Conservation (phyloP, 257 asterid species). For the Solanum peruvianum region DNA sequence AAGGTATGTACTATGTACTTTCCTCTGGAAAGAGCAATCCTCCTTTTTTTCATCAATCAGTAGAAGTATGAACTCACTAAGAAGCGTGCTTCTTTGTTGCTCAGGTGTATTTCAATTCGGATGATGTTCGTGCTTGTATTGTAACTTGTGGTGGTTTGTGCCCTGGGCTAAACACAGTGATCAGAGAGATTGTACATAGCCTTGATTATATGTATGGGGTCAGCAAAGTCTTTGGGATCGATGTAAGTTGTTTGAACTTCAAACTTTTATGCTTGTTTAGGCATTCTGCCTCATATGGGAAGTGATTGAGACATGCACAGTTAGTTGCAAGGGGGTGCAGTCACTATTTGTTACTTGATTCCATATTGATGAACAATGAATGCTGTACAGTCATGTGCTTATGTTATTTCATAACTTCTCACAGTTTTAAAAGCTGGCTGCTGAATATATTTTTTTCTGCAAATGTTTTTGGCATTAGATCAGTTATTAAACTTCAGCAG, state of each 20-base stretch:
- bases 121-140: slow-evolving; percentile 55
- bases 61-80: neutral
- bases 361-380: neutral
- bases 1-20: slow-evolving; percentile 34
- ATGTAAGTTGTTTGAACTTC: slow-evolving; percentile 25
- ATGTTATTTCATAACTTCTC: neutral
- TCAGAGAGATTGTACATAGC: slow-evolving; percentile 64
- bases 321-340: neutral
- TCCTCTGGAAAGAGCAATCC: neutral
- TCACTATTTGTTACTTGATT: neutral
- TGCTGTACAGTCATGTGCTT: neutral
- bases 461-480: neutral
- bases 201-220: slow-evolving; percentile 61
- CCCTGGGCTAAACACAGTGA: slow-evolving; percentile 68
- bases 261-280: neutral
- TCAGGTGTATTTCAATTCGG: slow-evolving; percentile 50
- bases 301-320: neutral
- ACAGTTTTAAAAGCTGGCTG: neutral
- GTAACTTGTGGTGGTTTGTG: slow-evolving; percentile 77
- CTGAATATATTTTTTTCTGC: neutral
- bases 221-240: slow-evolving; percentile 42
- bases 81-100: neutral
- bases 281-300: neutral
- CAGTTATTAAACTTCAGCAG: neutral
- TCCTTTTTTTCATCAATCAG: neutral